Evolutionary conservation across 2,329 filamentous ascomycete species (phyloP).

Genomic region (Colletotrichum melonis): DNA sequence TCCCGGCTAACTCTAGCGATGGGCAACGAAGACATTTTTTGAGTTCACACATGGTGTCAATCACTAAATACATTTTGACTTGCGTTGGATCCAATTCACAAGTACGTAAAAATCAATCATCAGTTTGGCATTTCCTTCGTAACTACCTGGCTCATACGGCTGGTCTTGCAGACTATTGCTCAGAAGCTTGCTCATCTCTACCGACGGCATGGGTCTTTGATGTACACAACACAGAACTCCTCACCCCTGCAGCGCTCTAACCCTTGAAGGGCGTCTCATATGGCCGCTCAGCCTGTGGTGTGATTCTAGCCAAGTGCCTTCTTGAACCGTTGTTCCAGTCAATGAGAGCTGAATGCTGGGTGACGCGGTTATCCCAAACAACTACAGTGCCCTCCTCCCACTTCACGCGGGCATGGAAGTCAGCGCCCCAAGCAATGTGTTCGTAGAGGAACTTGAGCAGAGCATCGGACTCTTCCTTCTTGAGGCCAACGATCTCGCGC

Average conservation of each 20-base stretch:
- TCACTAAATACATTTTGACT: too few species aligned
- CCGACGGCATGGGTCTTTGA: neutral
- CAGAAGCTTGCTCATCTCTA: neutral
- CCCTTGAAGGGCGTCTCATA: constrained; percentile 34
- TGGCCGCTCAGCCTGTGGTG: constrained; percentile 30
- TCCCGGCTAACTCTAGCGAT: too few species aligned
- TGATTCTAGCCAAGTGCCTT: constrained; percentile 34
- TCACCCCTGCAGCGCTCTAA: neutral
- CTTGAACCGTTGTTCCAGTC: constrained; percentile 34
- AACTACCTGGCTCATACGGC: neutral
- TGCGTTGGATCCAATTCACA: too few species aligned
- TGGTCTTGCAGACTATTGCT: neutral
- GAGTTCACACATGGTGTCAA: too few species aligned
- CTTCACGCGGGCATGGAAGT: constrained; percentile 35
- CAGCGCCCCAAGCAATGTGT: constrained; percentile 34
- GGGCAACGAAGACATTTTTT: too few species aligned
- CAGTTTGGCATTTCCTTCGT: constrained; percentile 8
- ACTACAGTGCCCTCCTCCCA: constrained; percentile 34
- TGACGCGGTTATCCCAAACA: constrained; percentile 34
- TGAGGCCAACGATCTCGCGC: constrained; percentile 31
- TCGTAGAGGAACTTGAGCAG: constrained; percentile 34
- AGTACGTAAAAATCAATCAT: neutral
- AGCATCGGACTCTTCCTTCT: constrained; percentile 34
- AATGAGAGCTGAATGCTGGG: constrained; percentile 31
- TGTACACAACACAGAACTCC: neutral